phyloP scores from a whole-genome alignment of 257 asterid genomes.

The Capsicum baccatum region DNA sequence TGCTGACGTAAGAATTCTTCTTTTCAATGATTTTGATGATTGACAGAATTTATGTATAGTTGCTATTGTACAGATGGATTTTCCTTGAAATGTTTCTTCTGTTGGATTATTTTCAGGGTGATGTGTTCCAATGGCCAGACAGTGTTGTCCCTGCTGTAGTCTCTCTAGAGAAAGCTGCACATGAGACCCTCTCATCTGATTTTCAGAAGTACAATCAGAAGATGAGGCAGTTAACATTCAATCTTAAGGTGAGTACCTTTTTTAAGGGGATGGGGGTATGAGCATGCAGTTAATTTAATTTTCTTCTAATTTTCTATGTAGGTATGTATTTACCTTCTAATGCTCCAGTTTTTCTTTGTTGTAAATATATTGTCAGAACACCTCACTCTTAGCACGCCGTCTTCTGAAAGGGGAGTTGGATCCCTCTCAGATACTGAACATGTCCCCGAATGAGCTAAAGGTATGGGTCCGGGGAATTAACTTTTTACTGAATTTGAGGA shows the following conservation, averaged over 20 bases:
- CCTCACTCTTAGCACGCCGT: slow-evolving; percentile 60
- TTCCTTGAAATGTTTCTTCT: slow-evolving; percentile 20
- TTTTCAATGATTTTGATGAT: slow-evolving; percentile 1
- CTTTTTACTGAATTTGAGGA: slow-evolving; percentile 1
- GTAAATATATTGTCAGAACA: slow-evolving; percentile 48
- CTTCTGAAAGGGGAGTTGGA: slow-evolving; percentile 79
- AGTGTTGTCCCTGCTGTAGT: slow-evolving; percentile 60
- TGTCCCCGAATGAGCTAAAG: slow-evolving; percentile 83
- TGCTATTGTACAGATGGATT: not conserved
- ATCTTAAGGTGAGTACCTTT: slow-evolving; percentile 63
- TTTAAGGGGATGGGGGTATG: not conserved
- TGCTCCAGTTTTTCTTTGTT: slow-evolving; percentile 30
- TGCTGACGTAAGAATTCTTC: slow-evolving; percentile 39
- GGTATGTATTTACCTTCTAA: slow-evolving; percentile 11
- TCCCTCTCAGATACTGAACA: slow-evolving; percentile 66
- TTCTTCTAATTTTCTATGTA: slow-evolving; percentile 26
- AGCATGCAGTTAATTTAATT: not conserved
- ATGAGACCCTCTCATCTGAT: slow-evolving; percentile 58
- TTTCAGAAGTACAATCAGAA: slow-evolving; percentile 77
- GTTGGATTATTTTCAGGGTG: slow-evolving; percentile 47
- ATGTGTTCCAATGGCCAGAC: slow-evolving; percentile 64
- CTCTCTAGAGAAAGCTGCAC: slow-evolving; percentile 79
- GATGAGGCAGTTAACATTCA: slow-evolving; percentile 70
- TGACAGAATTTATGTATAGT: slow-evolving; percentile 7
- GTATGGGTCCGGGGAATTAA: slow-evolving; percentile 41